Conservation (phyloP, 257 asterid species). For the Ballota nigra region DNA sequence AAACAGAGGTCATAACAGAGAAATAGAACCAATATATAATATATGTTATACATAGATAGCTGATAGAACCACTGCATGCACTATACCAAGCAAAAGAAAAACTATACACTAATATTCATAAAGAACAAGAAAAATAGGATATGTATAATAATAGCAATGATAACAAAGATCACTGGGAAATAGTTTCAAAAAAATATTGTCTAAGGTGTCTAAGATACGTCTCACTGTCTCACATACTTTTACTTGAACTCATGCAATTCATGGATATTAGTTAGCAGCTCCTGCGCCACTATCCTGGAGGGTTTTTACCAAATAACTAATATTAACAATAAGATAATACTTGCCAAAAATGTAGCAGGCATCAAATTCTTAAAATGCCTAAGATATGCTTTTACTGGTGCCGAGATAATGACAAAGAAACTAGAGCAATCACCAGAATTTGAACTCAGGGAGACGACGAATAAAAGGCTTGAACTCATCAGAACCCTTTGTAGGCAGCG, state of each 20-base stretch:
- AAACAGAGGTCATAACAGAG: neutral
- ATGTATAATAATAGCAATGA: neutral
- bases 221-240: neutral
- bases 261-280: neutral
- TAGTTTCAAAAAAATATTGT: neutral
- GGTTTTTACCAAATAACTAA: neutral
- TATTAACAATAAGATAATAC: neutral
- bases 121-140: neutral
- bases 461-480: constrained; percentile 96
- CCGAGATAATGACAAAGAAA: constrained; percentile 9
- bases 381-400: neutral
- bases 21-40: neutral
- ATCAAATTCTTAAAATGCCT: neutral
- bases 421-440: constrained; percentile 68
- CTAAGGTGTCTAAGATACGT: neutral
- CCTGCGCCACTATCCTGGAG: neutral
- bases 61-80: neutral
- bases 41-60: neutral
- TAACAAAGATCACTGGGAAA: neutral
- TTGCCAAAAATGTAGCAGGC: constrained; percentile 2
- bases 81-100: neutral
- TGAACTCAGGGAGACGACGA: constrained; percentile 97
- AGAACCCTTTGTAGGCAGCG: constrained; percentile 91
- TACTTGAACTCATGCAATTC: neutral
- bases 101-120: neutral